These are phyloP conservation scores for Penicillium vulpinum DNA, from an alignment of 2,329 filamentous ascomycete genomes.

Conservation along the genomic window DNA sequence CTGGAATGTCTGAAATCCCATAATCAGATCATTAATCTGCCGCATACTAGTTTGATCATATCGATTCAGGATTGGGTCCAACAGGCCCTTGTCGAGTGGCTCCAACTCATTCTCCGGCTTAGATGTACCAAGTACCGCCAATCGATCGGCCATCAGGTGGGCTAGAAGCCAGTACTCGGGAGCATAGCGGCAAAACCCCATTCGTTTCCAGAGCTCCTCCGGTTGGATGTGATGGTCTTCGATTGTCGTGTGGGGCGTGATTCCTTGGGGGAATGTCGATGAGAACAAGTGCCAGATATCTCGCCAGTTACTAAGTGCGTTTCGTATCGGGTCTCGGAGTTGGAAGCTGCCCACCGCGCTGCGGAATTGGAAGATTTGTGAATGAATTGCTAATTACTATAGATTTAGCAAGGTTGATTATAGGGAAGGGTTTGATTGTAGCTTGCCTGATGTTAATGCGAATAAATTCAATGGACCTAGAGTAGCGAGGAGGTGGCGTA, in stretches of 20 bases:
- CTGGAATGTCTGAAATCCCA: constrained; percentile 36
- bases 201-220: constrained; percentile 36
- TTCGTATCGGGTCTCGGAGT: constrained; percentile 33
- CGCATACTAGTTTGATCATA: constrained; percentile 46
- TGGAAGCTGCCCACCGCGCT: constrained; percentile 32
- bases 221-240: constrained; percentile 15
- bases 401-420: no score
- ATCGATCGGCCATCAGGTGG: constrained; percentile 32
- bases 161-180: constrained; percentile 42
- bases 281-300: constrained; percentile 23
- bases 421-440: background rate
- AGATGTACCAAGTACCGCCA: constrained; percentile 15
- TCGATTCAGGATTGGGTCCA: constrained; percentile 35
- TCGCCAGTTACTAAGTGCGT: constrained; percentile 28
- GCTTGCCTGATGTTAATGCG: constrained; percentile 26
- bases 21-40: constrained; percentile 43
- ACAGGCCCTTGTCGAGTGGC: constrained; percentile 8
- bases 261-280: background rate
- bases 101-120: constrained; percentile 2
- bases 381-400: constrained; percentile 20
- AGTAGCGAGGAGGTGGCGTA: constrained; percentile 16
- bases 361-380: constrained; percentile 40
- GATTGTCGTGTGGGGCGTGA: constrained; percentile 10
- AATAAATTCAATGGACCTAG: constrained; percentile 30
- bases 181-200: constrained; percentile 36